phyloP scores from a whole-genome alignment of 2,329 filamentous ascomycete genomes.

The Colletotrichum sp. region DNA sequence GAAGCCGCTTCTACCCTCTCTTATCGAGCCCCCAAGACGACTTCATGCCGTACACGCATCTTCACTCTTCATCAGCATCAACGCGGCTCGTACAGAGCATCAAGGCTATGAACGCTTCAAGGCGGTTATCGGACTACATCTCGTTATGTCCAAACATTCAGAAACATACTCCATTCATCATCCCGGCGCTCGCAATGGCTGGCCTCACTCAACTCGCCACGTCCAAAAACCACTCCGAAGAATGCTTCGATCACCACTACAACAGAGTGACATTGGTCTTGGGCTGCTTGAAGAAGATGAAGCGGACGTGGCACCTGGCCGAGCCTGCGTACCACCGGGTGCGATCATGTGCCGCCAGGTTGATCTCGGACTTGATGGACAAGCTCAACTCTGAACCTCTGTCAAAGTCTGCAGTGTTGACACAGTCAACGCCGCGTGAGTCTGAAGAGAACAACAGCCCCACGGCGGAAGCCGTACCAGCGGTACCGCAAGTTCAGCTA shows the following conservation, averaged over 20 bases:
- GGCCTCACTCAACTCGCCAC: neutral
- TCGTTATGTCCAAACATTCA: neutral
- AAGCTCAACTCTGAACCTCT: neutral
- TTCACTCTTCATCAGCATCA: neutral
- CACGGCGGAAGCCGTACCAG: neutral
- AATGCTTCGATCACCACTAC: neutral
- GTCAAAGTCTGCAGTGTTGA: neutral
- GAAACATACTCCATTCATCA: neutral
- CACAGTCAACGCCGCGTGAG: neutral
- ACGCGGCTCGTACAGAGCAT: neutral
- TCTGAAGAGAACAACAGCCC: neutral
- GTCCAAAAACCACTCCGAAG: neutral
- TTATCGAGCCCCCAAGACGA: neutral
- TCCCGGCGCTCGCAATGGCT: neutral
- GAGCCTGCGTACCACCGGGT: neutral
- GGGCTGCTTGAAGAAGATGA: neutral
- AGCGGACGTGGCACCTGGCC: neutral
- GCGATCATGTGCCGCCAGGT: neutral
- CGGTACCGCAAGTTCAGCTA: neutral
- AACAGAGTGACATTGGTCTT: neutral
- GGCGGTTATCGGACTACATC: neutral
- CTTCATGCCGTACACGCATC: neutral
- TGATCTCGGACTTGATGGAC: neutral
- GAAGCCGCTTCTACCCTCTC: neutral
- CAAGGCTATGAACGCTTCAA: neutral